Evolutionary conservation across 768 basidiomycete genomes (phyloP), one percentile per base, ranked within the genome.

Genomic region (Suillus weaverae): DNA sequence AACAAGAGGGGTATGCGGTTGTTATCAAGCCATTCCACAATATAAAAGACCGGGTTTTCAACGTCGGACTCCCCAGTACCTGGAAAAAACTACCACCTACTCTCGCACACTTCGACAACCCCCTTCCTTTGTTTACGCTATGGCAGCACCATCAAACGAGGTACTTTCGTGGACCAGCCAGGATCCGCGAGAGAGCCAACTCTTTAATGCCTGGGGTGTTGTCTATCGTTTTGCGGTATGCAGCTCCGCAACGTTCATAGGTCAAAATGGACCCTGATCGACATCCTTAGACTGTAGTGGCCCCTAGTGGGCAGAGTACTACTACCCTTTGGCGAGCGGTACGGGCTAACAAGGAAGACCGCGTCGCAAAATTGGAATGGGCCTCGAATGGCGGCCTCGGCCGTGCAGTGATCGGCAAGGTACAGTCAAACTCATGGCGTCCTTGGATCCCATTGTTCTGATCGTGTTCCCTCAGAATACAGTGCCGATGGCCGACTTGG

Each of bases 311-410:
- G 30, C 84, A 86, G 72, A 89, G 84, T 70, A 83, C 89, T 62
- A 93, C 92, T 30, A 92, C 90, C 26, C 81, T 94, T 63, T 92
- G 86, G 86, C 87, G 90, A 64, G 80, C 89, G n/a, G 89, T 91
- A 71, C 89, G 92, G 60, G 83, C 89, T 64, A 91, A 89, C 80
- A 92, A 90, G 74, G 92, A 94, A 79, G 92, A 95, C 75, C 88
- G 91, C 53, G 89, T 94, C 72, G 92, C 92, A 68, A 92, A 88
- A 79, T 85, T 94, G 61, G 93, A 95, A 77, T 95, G 92, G 92
- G 85, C 90, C 63, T 80, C 88, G 56, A 92, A 86, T 69, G 92
- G 92, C 66, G 88, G 90, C 63, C 88, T 94, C 60, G 92, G 92
- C 66, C 91, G 92, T 71, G 89, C 92, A 70, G 83, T 90, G 66